Evolutionary conservation across 495 filamentous ascomycete genomes (phyloP).

Genomic region (Penicillium riverlandense): DNA sequence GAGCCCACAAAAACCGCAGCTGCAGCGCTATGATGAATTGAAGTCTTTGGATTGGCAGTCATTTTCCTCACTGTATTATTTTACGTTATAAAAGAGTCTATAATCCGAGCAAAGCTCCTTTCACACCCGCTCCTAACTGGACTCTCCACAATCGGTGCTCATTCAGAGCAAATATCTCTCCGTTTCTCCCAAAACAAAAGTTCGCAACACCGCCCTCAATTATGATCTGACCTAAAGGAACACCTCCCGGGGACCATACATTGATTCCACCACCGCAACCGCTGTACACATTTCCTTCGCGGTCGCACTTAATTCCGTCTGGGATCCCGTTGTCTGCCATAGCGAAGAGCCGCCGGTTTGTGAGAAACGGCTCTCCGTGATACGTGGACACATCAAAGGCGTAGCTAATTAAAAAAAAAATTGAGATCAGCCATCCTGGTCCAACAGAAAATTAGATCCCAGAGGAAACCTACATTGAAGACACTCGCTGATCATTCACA

Average conservation of each 20-base stretch:
- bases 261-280: constrained; percentile 57
- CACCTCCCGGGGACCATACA: constrained; percentile 51
- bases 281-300: constrained; percentile 52
- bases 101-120: constrained; percentile 24
- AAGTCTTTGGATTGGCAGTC: background rate
- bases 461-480: constrained; percentile 15
- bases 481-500: constrained; percentile 5
- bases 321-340: constrained; percentile 47
- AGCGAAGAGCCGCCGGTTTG: constrained; percentile 50
- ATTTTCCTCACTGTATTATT: background rate
- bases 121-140: constrained; percentile 20
- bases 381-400: constrained; percentile 17
- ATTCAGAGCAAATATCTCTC: constrained; percentile 34
- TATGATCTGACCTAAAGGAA: constrained; percentile 49
- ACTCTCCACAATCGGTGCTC: constrained; percentile 34
- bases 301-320: constrained; percentile 56
- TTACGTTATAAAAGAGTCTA: background rate
- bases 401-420: constrained; percentile 14
- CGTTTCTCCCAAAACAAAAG: constrained; percentile 37
- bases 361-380: constrained; percentile 30
- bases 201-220: constrained; percentile 33
- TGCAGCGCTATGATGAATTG: background rate
- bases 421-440: background rate
- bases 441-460: background rate
- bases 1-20: background rate